These are phyloP conservation scores for Ambrosia hybrid DNA, from an alignment of 140 eudicot species.

Conservation along the genomic window DNA sequence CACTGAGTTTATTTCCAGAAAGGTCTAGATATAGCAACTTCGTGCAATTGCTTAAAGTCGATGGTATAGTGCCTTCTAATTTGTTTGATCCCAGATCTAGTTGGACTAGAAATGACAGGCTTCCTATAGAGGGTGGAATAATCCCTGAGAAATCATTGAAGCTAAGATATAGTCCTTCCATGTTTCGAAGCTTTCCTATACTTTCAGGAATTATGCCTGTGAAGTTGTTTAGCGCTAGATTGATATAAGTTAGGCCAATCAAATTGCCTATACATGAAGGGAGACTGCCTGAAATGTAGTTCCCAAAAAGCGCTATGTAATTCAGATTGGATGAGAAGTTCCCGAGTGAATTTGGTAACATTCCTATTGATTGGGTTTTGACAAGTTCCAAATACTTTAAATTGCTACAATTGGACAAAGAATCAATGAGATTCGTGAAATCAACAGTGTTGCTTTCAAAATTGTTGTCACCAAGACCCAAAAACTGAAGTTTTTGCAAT, in stretches of 20 bases:
- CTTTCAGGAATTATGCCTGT: slow-evolving; percentile 29
- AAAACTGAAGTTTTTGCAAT: background rate
- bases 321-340: slow-evolving; percentile 7
- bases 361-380: background rate
- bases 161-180: background rate
- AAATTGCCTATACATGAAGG: slow-evolving; percentile 33
- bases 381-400: background rate
- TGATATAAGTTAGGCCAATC: background rate
- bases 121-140: slow-evolving; percentile 27
- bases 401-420: slow-evolving; percentile 22
- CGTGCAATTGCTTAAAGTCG: slow-evolving; percentile 10
- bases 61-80: slow-evolving; percentile 33
- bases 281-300: background rate
- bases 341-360: slow-evolving; percentile 1
- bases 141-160: slow-evolving; percentile 6
- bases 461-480: background rate
- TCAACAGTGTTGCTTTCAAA: background rate
- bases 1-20: slow-evolving; percentile 17
- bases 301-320: background rate
- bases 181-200: slow-evolving; percentile 20
- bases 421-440: background rate
- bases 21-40: background rate
- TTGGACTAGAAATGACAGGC: background rate
- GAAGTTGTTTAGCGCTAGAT: background rate
- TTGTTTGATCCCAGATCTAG: slow-evolving; percentile 1